phyloP scores from a whole-genome alignment of 208 protist genomes.

The Porcisia hertigi region DNA sequence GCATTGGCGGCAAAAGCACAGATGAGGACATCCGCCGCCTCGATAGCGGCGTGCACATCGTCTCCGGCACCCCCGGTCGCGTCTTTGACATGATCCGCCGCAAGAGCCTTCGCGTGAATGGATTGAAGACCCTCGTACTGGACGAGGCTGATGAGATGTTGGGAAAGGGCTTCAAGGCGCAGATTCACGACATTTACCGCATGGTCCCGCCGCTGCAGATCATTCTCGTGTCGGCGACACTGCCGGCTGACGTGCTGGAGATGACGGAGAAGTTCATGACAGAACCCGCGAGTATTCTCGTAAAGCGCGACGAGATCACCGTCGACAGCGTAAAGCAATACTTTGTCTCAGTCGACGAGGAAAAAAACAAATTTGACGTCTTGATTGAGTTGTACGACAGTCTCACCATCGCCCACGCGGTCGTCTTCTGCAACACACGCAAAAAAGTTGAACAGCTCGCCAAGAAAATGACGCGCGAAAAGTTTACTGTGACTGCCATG shows the following conservation, averaged over 20 bases:
- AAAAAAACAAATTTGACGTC: conserved; percentile 99
- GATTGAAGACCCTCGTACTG: conserved; percentile 95
- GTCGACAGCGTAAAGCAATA: conserved; percentile 98
- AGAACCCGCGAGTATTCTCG: conserved; percentile 97
- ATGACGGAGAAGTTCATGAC: conserved; percentile 99
- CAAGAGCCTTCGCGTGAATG: conserved; percentile 71
- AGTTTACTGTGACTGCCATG: conserved; percentile 97
- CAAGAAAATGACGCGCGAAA: conserved; percentile 94
- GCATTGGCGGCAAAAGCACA: conserved; percentile 92
- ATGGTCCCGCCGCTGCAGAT: conserved; percentile 93
- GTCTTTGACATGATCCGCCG: conserved; percentile 98
- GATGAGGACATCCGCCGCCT: conserved; percentile 93
- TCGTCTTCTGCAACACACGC: conserved; percentile 99
- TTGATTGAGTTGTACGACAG: conserved; percentile 99
- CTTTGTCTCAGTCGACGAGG: conserved; percentile 97
- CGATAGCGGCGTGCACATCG: conserved; percentile 93
- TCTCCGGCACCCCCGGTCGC: conserved; percentile 98
- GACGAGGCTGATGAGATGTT: conserved; percentile 99
- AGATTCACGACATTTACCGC: conserved; percentile 99
- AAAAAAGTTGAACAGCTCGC: conserved; percentile 99
- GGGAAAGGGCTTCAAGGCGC: conserved; percentile 98
- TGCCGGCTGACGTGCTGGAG: conserved; percentile 91
- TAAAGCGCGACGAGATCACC: conserved; percentile 99
- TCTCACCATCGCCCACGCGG: conserved; percentile 97
- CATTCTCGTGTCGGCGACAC: conserved; percentile 88